A percentile compares a stretch with the other conserved stretches of the same genome.
Evolutionary conservation across 2,329 filamentous ascomycete genomes (phyloP).

Genomic region (Aspergillus glaucus): DNA sequence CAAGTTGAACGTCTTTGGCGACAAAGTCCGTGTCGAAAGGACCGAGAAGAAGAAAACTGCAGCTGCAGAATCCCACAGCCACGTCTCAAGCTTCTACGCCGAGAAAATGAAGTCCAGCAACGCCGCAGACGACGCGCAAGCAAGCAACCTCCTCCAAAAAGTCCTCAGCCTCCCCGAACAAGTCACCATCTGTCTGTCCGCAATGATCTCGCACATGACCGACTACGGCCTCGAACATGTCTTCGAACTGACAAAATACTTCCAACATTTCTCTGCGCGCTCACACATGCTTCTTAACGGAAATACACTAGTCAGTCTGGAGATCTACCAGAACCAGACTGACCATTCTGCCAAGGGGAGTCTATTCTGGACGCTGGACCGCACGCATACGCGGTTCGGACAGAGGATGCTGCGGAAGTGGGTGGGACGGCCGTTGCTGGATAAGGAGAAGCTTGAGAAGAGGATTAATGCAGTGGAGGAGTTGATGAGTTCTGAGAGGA

Average conservation of each 20-base stretch:
- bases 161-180: constrained; percentile 78
- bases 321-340: constrained; percentile 92
- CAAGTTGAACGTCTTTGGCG: constrained; percentile 86
- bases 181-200: constrained; percentile 85
- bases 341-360: constrained; percentile 80
- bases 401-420: constrained; percentile 85
- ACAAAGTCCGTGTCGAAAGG: constrained; percentile 78
- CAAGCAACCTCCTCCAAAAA: constrained; percentile 69
- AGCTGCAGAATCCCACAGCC: constrained; percentile 76
- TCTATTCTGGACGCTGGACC: constrained; percentile 91
- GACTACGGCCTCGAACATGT: constrained; percentile 94
- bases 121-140: constrained; percentile 48
- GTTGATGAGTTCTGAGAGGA: constrained; percentile 63
- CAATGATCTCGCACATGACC: constrained; percentile 88
- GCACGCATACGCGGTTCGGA: constrained; percentile 84
- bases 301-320: constrained; percentile 86
- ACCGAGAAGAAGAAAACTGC: constrained; percentile 71
- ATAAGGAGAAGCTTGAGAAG: constrained; percentile 66
- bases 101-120: constrained; percentile 65
- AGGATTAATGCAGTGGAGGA: constrained; percentile 82
- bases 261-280: constrained; percentile 86
- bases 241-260: constrained; percentile 94
- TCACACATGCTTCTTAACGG: constrained; percentile 96
- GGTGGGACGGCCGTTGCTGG: constrained; percentile 84
- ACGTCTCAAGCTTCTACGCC: constrained; percentile 90